Conservation (phyloP, 2,329 filamentous ascomycete genomes). For the Calcarisporium arbuscula region DNA sequence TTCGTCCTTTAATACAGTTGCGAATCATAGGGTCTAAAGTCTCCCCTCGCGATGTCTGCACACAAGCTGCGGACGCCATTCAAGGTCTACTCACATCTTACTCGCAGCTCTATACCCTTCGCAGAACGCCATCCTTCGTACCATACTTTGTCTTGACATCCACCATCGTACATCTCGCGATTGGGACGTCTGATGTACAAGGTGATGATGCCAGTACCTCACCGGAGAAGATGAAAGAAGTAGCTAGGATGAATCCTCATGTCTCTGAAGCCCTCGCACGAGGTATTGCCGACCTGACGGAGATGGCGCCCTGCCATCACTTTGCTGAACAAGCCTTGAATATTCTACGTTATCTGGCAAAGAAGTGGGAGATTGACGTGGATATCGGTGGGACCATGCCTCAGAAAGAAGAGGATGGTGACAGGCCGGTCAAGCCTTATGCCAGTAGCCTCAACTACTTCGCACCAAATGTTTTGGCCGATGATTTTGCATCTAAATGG, state of each 20-base stretch:
- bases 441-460: conserved; percentile 53
- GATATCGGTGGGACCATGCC: conserved; percentile 28
- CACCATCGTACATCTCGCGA: conserved; percentile 53
- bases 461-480: conserved; percentile 39
- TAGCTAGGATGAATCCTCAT: conserved; percentile 28
- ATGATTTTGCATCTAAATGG: conserved; percentile 45
- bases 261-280: conserved; percentile 42
- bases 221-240: conserved; percentile 24
- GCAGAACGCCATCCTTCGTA: conserved; percentile 54
- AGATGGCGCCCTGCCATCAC: conserved; percentile 56
- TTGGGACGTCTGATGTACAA: conserved; percentile 33
- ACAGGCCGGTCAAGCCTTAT: conserved; percentile 37
- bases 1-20: conserved; percentile 63
- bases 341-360: conserved; percentile 51
- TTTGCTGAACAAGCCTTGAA: conserved; percentile 56
- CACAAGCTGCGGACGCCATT: conserved; percentile 54
- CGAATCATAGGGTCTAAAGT: conserved; percentile 58
- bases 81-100: conserved; percentile 50
- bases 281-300: conserved; percentile 50
- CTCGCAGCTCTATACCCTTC: conserved; percentile 51
- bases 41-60: conserved; percentile 59
- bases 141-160: conserved; percentile 57
- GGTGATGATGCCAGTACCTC: conserved; percentile 12
- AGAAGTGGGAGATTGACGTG: conserved; percentile 53
- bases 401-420: conserved; percentile 33